Base-by-base conservation (phyloP, 2,329 filamentous ascomycete species). In the Graphiopsis chlorocephala region DNA sequence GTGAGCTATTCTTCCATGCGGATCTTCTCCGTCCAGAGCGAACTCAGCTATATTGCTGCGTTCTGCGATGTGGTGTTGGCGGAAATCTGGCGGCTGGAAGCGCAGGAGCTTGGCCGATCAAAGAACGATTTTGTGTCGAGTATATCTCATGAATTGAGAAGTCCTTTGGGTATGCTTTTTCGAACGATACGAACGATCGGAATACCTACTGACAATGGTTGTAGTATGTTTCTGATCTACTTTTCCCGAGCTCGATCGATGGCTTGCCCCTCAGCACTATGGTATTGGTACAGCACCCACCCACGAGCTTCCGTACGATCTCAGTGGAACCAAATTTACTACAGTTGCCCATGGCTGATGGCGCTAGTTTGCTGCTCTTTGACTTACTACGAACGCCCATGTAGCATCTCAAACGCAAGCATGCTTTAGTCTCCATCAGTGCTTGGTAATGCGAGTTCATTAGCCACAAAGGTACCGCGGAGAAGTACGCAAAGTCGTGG, bases 111-210 rank as follows among this genome's bases (percentile, higher is more conserved):
- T 4, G 81, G 84, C 42, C 78, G 78, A 60, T 78, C 81, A 11
- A 85, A 86, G 65, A 79, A 79, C 0, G 82, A 84, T 14, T 83
- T 86, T 50, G 79, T 86, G 17, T 80, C 80, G 0, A 81, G 79
- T 0, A 82, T 85, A 28, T 82, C 78, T 29, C 84, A 85, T 68
- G 84, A 86, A 66, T 74, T 85, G 8, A 75, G 82, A 4, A 80
- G 72, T 42, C 83, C 78, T 23, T 72, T 80, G 35, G 35, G 35
- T 42, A n/a, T 2, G 35, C 1, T n/a, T 15, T 6, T 5, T 42
- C 35, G 15, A 38, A 17, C 15, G 15, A 38, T 15, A 38, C 33
- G 6, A 6, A 1, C 17, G 14, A 15, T 6, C 5, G 33, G 35
- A 42, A 8, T 2, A 42, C 17, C 17, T 42, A n/a, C 35, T 42